These are phyloP conservation scores for Tylopilus sp. DNA, from an alignment of 768 basidiomycete genomes.

Conservation along the genomic window DNA sequence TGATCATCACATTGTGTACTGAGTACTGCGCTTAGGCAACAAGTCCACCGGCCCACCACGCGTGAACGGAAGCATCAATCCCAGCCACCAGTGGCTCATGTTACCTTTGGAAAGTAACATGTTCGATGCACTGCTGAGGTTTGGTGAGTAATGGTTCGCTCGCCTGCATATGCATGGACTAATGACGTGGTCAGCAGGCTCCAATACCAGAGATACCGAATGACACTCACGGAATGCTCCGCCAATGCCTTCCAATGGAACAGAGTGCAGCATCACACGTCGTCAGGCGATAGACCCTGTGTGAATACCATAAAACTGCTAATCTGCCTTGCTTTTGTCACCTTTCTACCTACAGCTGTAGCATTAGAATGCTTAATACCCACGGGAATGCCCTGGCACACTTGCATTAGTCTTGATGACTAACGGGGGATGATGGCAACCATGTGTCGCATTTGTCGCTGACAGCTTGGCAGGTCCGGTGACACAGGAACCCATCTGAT, in stretches of 20 bases:
- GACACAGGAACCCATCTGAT: too few relatives aligned
- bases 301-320: conserved; percentile 36
- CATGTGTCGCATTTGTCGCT: too few relatives aligned
- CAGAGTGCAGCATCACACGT: conserved; percentile 20
- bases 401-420: too few relatives aligned
- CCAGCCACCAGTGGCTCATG: conserved; percentile 51
- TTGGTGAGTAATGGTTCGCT: conserved; percentile 41
- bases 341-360: conserved; percentile 1
- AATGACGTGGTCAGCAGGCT: neutral
- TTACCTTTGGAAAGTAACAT: conserved; percentile 46
- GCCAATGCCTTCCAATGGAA: conserved; percentile 30
- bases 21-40: conserved; percentile 37
- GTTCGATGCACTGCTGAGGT: conserved; percentile 53
- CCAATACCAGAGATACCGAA: conserved; percentile 37
- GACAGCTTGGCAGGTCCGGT: too few relatives aligned
- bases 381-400: conserved; percentile 2
- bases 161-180: neutral
- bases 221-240: conserved; percentile 26
- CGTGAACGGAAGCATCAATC: conserved; percentile 47
- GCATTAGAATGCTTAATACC: conserved; percentile 10
- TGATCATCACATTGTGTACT: too few relatives aligned
- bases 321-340: conserved; percentile 1
- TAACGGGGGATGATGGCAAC: too few relatives aligned
- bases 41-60: conserved; percentile 35
- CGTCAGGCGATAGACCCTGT: conserved; percentile 36